Percentiles rank a stretch among this genome's conserved stretches.
Evolutionary conservation across 345 rosid genomes (phyloP).

Genomic region (Euphorbia lathyris): DNA sequence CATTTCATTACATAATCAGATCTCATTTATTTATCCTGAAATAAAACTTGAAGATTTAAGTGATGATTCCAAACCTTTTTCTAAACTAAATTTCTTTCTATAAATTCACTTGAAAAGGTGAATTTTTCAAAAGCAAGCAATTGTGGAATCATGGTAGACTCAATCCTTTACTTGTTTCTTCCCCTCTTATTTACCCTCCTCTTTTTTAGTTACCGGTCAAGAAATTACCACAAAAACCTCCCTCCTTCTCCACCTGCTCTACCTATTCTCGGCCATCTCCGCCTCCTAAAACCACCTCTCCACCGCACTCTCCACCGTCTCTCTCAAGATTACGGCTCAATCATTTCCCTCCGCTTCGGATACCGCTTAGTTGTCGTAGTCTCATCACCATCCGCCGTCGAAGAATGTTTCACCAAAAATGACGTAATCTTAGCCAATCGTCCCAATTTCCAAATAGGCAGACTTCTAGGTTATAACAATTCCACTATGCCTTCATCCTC

Average conservation of each 20-base stretch:
- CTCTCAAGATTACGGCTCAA: conserved; percentile 35
- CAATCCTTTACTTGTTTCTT: background rate
- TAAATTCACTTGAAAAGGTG: too few relatives aligned
- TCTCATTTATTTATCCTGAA: too few relatives aligned
- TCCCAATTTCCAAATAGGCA: background rate
- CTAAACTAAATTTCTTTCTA: too few relatives aligned
- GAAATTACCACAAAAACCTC: background rate
- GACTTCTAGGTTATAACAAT: conserved; percentile 24
- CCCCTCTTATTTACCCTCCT: background rate
- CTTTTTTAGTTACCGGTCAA: background rate
- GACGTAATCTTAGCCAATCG: conserved; percentile 32
- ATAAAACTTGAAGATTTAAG: too few relatives aligned
- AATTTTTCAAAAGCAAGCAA: too few relatives aligned
- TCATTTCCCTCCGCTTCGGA: conserved; percentile 31
- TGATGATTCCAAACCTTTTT: too few relatives aligned
- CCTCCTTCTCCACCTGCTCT: conserved; percentile 17
- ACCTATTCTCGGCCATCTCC: conserved; percentile 23
- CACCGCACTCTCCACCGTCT: conserved; percentile 26
- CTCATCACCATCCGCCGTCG: conserved; percentile 19
- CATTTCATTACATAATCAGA: too few relatives aligned
- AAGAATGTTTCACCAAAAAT: conserved; percentile 29
- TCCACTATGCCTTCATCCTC: conserved; percentile 26
- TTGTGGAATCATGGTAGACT: conserved; percentile 1
- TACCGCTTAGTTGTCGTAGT: conserved; percentile 18
- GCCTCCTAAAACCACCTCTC: conserved; percentile 8